These are phyloP conservation scores for Tarenaya hassleriana DNA, from an alignment of 345 rosid species.

Conservation along the genomic window DNA sequence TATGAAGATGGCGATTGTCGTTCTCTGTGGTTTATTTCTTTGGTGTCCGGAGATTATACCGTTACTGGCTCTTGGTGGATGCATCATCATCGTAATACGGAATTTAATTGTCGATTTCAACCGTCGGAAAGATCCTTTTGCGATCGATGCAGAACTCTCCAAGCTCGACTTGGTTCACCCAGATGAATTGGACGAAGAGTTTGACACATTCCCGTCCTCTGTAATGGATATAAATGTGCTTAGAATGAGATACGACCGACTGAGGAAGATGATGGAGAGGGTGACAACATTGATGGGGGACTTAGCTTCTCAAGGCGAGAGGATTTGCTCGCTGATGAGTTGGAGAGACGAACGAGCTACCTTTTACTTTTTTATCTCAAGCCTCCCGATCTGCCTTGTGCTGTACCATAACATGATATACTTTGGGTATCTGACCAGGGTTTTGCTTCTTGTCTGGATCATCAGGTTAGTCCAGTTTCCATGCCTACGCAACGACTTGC, in stretches of 20 bases:
- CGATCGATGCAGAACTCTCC: background rate
- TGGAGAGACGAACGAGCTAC: no score
- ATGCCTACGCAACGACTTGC: background rate
- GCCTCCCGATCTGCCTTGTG: no score
- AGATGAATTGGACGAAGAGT: conserved; percentile 19
- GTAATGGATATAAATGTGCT: background rate
- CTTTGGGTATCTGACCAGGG: no score
- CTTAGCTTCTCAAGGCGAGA: conserved; percentile 7
- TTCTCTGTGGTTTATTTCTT: background rate
- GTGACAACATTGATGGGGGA: background rate
- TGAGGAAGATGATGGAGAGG: background rate
- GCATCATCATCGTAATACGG: background rate
- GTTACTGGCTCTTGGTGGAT: background rate
- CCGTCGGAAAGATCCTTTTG: no score
- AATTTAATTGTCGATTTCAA: background rate
- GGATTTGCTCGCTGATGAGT: background rate
- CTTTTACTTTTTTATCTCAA: no score
- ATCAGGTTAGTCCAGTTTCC: no score
- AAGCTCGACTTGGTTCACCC: background rate
- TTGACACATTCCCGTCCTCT: conserved; percentile 1
- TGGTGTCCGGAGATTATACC: background rate
- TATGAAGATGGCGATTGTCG: background rate
- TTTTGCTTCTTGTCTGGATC: no score
- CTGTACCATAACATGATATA: no score
- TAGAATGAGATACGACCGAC: conserved; percentile 13